Percentiles rank a stretch among this genome's conserved stretches.
Conservation (phyloP, 768 basidiomycete genomes). For the Kwoniella europaea region DNA sequence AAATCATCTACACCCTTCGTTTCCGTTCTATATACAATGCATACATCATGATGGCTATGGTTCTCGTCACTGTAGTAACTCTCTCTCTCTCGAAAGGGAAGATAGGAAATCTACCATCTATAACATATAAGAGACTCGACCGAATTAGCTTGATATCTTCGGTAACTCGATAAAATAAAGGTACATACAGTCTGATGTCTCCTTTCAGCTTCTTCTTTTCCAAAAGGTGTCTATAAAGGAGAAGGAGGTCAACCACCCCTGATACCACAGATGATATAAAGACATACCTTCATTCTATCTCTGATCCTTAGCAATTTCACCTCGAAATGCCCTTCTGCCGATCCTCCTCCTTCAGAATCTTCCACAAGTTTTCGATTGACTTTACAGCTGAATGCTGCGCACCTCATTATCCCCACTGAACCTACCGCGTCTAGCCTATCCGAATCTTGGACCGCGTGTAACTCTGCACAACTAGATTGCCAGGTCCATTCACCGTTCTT, state of each 20-base stretch:
- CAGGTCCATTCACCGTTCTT: constrained; percentile 65
- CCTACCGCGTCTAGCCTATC: constrained; percentile 80
- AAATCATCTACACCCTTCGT: too few species aligned
- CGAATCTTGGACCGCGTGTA: constrained; percentile 82
- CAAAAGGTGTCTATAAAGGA: constrained; percentile 65
- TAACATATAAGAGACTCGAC: not conserved
- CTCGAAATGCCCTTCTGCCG: constrained; percentile 80
- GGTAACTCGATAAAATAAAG: not conserved
- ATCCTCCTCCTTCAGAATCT: constrained; percentile 56
- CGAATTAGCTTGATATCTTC: not conserved
- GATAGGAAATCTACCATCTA: constrained; percentile 72
- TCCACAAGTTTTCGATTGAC: constrained; percentile 60
- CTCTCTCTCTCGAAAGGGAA: constrained; percentile 59
- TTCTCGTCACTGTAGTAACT: constrained; percentile 8
- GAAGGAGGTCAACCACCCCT: not conserved
- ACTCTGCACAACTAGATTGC: constrained; percentile 73
- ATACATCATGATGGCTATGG: not conserved
- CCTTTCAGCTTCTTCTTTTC: constrained; percentile 70
- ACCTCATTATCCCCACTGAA: constrained; percentile 76
- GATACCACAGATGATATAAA: not conserved
- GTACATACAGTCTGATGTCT: constrained; percentile 71
- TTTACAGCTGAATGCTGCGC: constrained; percentile 63
- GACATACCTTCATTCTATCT: constrained; percentile 68
- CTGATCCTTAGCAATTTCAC: constrained; percentile 80
- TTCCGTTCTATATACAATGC: not conserved